A percentile compares a stretch with the other conserved stretches of the same genome.
Evolutionary conservation across 176 grass and related monocot genomes (phyloP).

Genomic region (Phoenix dactylifera): DNA sequence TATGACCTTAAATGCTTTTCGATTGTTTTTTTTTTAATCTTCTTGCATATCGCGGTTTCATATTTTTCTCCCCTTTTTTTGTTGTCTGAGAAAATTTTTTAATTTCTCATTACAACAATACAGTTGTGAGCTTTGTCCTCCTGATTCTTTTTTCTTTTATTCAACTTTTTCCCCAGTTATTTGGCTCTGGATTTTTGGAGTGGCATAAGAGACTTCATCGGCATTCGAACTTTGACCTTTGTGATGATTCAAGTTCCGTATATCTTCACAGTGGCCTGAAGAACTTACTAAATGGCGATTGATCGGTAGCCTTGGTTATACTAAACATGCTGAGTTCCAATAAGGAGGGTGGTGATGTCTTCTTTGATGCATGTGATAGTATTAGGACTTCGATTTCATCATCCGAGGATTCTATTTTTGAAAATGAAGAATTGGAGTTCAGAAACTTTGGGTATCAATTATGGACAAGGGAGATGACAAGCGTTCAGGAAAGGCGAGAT

Average conservation of each 20-base stretch:
- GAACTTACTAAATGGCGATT: not conserved
- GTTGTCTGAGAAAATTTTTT: too few species aligned
- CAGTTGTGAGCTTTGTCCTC: too few species aligned
- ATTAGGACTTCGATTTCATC: constrained; percentile 29
- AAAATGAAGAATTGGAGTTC: constrained; percentile 17
- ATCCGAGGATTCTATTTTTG: constrained; percentile 34
- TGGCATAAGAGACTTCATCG: not conserved
- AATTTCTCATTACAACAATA: too few species aligned
- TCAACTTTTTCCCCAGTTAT: too few species aligned
- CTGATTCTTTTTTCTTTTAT: too few species aligned
- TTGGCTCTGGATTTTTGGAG: too few species aligned
- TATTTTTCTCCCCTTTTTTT: too few species aligned
- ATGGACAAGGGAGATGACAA: constrained; percentile 41
- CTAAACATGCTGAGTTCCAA: constrained; percentile 2
- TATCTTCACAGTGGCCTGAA: not conserved
- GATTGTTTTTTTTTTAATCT: too few species aligned
- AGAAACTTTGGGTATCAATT: constrained; percentile 34
- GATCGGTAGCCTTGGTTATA: not conserved
- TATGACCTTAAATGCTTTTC: too few species aligned
- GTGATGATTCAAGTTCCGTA: not conserved
- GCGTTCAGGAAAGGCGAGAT: constrained; percentile 67
- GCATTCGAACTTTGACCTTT: not conserved
- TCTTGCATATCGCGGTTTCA: too few species aligned
- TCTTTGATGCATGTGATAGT: constrained; percentile 41
- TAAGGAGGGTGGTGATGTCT: not conserved